These are phyloP conservation scores for Aphanomyces cochlioides DNA, from an alignment of 352 stramenopile species.

Conservation along the genomic window DNA sequence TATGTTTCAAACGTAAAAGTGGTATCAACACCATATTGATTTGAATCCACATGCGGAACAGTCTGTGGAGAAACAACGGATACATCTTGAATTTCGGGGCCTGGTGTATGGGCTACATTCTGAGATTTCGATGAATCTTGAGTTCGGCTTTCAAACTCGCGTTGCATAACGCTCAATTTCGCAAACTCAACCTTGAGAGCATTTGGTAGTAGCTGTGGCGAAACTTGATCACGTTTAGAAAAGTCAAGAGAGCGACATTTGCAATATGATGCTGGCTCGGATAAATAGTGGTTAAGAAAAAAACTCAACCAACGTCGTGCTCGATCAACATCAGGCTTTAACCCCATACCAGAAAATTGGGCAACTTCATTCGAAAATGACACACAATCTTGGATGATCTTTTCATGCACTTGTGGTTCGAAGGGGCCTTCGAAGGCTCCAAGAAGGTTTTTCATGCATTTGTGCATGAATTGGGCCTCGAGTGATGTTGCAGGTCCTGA, in stretches of 20 bases:
- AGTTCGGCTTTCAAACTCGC: too few species aligned
- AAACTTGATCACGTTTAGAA: too few species aligned
- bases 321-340: not conserved
- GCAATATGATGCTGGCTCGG: not conserved
- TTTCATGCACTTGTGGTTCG: not conserved
- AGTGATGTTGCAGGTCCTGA: not conserved
- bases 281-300: not conserved
- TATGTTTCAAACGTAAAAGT: not conserved
- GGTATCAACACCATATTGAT: slow-evolving; percentile 1
- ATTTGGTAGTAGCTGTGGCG: too few species aligned
- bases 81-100: too few species aligned
- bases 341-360: not conserved
- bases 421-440: not conserved
- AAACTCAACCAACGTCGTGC: not conserved
- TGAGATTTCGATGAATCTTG: too few species aligned
- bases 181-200: too few species aligned
- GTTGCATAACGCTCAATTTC: too few species aligned
- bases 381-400: not conserved
- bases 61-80: too few species aligned
- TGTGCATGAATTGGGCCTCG: not conserved
- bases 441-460: not conserved
- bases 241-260: too few species aligned
- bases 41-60: not conserved
- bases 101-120: too few species aligned
- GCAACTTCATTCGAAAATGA: not conserved